Evolutionary conservation across 768 basidiomycete species (phyloP).

Genomic region (Collybia mongolica): DNA sequence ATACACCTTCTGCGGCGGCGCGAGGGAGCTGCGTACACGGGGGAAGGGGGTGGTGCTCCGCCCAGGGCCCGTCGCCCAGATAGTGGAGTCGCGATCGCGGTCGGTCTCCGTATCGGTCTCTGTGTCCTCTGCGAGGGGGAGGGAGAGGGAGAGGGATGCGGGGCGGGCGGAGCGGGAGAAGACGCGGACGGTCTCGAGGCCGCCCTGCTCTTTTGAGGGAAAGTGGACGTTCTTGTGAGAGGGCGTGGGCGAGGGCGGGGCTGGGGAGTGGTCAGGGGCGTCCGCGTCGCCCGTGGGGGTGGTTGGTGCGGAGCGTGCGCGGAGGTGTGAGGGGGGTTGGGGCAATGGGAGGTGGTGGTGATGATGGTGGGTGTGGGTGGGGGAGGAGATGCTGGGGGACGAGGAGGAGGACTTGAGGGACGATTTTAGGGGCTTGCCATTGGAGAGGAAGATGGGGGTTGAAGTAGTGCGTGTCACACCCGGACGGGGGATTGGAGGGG

Average conservation of each 20-base stretch:
- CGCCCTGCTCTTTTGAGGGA: conserved; percentile 60
- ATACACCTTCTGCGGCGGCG: conserved; percentile 11
- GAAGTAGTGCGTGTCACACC: conserved; percentile 35
- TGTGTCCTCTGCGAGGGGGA: conserved; percentile 32
- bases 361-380: conserved; percentile 16
- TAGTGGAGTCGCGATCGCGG: conserved; percentile 26
- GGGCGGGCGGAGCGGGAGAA: conserved; percentile 72
- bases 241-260: conserved; percentile 26
- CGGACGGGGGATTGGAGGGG: conserved; percentile 16
- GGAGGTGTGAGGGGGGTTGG: conserved; percentile 17
- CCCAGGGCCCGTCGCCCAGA: too few relatives aligned
- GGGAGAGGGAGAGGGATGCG: conserved; percentile 41
- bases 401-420: conserved; percentile 71
- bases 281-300: conserved; percentile 33
- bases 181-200: conserved; percentile 58
- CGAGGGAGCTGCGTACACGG: conserved; percentile 6
- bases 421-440: conserved; percentile 85
- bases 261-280: too few relatives aligned
- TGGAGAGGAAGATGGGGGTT: conserved; percentile 52
- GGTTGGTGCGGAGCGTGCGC: conserved; percentile 56
- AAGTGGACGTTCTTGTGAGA: conserved; percentile 87
- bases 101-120: conserved; percentile 49
- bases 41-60: conserved; percentile 21
- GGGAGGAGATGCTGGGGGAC: conserved; percentile 39
- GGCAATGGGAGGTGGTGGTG: background rate